Base-by-base conservation (phyloP, 1,139 yeast species). In the Debaryomyces sp. region DNA sequence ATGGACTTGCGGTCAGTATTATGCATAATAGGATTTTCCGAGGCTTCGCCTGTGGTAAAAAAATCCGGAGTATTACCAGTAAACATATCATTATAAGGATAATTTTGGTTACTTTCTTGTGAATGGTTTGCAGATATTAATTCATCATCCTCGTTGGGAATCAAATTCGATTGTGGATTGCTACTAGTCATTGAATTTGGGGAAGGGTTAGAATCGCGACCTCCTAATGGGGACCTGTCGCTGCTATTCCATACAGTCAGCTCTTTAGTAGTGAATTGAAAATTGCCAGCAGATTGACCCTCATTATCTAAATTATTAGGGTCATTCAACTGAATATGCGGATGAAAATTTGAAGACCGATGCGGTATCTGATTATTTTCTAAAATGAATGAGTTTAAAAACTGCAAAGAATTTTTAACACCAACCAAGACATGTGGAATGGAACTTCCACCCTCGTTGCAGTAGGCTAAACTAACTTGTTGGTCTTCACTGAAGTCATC, bases 401-500 rank as follows among this genome's bases (percentile, higher is more conserved):
- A 81, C 51, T 75, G 77, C 41, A 84, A 64, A 3, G 85, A 78
- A 44, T 66, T 68, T 56, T 78, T 81, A 13, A 73, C 60, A 1
- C 89, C 89, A 29, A 79, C 84, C 34, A 63, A 72, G 50, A 75
- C 79, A 59, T 82, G 87, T 2, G 86, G 85, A 6, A 75, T 71
- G 18, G 72, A 64, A 9, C 71, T 64, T 2, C 81, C 82, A 3
- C 78, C 78, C 29, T 77, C 88, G 13, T 83, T 83, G 40, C 73
- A 68, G 59, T 73, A 81, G 0, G 94, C 92, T 52, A 75, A 78
- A 50, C 82, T 81, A 10, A 87, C 94, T 62, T 87, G 92, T 59
- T 85, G 90, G 22, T 89, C 91, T 57, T 87, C 94, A 50, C 89
- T 84, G 57, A 87, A 87, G 66, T 87, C 95, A 51, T 87, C 94